Evolutionary conservation across 331 rosid genomes (phyloP), one percentile per base, ranked within the genome.

Genomic region (Spiraea crenata): DNA sequence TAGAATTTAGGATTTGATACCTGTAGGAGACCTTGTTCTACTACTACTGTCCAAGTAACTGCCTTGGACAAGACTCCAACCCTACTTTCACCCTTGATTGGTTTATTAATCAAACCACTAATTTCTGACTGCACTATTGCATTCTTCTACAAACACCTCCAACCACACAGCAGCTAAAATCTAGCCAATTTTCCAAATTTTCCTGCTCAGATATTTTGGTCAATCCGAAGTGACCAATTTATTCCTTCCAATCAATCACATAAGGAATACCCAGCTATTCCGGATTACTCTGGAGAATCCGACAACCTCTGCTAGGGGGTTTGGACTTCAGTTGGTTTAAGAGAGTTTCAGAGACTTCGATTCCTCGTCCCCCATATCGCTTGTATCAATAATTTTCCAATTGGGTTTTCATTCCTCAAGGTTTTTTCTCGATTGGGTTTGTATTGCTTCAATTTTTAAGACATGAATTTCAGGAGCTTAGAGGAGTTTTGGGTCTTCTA

Each of bases 401-500:
- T 42, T 72, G 71, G 65, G 61, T 66, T 57, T 19, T 49, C 9
- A 57, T 25, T 45, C 1, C 13, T 44, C n/a, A 34, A 67, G 69
- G 60, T 25, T 15, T 52, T 52, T 76, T 11, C 61, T 37, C 46
- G 70, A 35, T 49, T 51, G 77, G 81, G 82, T 71, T 19, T 38
- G 20, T 63, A 35, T 60, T 12, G 5, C 42, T 54, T 15, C 41
- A 56, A 34, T 37, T 31, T 31, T 13, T 15, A 63, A 72, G 73
- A 46, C 15, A 92, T 89, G 98, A 92, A 92, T 86, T 92, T 92
- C 83, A 89, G 95, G 80, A 89, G 79, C 84, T 83, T 89, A 57
- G 98, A 92, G 44, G 98, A 92, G 76, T 92, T 89, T 81, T 92
- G 98, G 98, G 79, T 81, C 4, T 92, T 89, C 76, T 92, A 92